These are phyloP conservation scores for Deuterostichococcus epilithicus DNA, from an alignment of 139 green algal species.

Conservation along the genomic window DNA sequence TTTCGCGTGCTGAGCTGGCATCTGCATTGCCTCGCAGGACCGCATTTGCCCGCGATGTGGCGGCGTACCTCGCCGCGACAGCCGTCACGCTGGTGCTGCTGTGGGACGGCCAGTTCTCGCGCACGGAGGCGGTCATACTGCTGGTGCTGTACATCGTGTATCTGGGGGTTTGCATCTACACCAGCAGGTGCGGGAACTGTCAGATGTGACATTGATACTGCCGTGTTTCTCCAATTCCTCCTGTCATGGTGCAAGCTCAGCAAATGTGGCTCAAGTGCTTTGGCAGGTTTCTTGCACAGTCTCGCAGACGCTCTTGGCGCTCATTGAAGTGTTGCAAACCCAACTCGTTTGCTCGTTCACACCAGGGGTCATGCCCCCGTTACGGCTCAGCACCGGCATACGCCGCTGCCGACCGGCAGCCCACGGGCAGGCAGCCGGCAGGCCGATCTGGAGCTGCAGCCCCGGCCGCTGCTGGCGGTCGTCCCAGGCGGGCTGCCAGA, in stretches of 20 bases:
- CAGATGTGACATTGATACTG: no score
- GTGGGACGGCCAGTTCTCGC: slow-evolving; percentile 18
- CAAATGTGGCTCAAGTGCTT: no score
- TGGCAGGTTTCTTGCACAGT: no score
- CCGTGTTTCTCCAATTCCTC: not conserved
- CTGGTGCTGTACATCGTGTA: slow-evolving; percentile 29
- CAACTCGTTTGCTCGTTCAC: no score
- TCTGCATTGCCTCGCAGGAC: not conserved
- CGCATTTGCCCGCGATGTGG: slow-evolving; percentile 34
- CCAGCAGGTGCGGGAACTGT: slow-evolving; percentile 4
- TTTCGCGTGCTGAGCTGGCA: not conserved
- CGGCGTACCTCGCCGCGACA: slow-evolving; percentile 33
- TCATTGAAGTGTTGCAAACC: no score
- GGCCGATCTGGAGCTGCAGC: not conserved
- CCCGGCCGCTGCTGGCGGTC: no score
- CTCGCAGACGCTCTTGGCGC: no score
- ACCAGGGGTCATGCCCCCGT: not conserved
- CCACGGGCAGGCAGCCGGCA: no score
- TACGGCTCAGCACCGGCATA: not conserved
- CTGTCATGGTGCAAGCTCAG: no score
- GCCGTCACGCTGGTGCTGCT: slow-evolving; percentile 27
- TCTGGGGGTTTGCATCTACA: slow-evolving; percentile 27
- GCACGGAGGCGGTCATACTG: slow-evolving; percentile 16
- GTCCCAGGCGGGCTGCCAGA: no score
- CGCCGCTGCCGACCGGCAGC: not conserved